Conservation (phyloP, 2,329 filamentous ascomycete genomes). For the Aspergillus unguis region DNA sequence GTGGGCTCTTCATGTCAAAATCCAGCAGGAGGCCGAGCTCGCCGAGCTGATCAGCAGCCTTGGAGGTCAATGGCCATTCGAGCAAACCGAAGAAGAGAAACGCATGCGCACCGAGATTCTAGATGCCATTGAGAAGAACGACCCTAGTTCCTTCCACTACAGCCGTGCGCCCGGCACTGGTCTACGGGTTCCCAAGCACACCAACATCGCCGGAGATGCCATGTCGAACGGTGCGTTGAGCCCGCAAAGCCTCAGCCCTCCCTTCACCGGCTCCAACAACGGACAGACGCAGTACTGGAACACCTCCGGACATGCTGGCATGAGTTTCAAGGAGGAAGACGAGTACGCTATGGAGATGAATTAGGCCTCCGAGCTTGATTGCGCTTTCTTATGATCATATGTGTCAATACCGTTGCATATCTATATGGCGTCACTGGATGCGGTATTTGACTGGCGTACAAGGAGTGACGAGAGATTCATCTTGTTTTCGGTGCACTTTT, state of each 20-base stretch:
- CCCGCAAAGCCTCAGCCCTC: constrained; percentile 64
- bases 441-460: constrained; percentile 45
- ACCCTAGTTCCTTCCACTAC: constrained; percentile 73
- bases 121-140: constrained; percentile 80
- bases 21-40: constrained; percentile 84
- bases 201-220: constrained; percentile 81
- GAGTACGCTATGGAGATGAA: constrained; percentile 79
- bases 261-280: constrained; percentile 67
- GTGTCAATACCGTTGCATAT: constrained; percentile 23
- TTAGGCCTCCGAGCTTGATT: constrained; percentile 16
- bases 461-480: constrained; percentile 12
- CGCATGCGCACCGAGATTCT: constrained; percentile 93
- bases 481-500: background rate
- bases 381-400: constrained; percentile 17
- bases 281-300: constrained; percentile 55
- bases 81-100: constrained; percentile 84
- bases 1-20: constrained; percentile 90
- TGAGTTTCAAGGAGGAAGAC: constrained; percentile 91
- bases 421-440: constrained; percentile 24
- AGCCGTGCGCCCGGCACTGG: constrained; percentile 78
- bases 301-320: constrained; percentile 51
- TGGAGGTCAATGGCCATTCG: constrained; percentile 73
- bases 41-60: constrained; percentile 69
- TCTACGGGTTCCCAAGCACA: constrained; percentile 87
- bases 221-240: constrained; percentile 52